Percentiles rank a stretch among this genome's conserved stretches.
These are phyloP conservation scores for Leccinum subrobustum DNA, from an alignment of 1,284 basidiomycete species.

Conservation along the genomic window DNA sequence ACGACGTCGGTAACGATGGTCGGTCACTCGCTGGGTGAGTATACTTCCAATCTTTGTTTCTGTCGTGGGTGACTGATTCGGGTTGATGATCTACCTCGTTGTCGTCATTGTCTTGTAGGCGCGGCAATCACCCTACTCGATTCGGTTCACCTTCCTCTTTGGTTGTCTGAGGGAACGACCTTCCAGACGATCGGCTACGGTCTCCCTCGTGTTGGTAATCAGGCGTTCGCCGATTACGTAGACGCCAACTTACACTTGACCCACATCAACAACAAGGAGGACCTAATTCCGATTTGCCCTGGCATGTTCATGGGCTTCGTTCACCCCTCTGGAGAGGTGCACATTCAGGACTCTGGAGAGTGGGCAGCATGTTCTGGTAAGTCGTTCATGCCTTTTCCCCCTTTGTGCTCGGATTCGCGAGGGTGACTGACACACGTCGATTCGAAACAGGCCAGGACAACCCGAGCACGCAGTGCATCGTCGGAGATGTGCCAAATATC, in stretches of 20 bases:
- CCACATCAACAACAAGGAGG: constrained; percentile 54
- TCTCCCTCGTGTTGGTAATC: constrained; percentile 68
- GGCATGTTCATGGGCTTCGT: constrained; percentile 51
- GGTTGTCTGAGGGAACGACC: constrained; percentile 35
- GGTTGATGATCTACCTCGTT: not conserved
- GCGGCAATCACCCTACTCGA: constrained; percentile 57
- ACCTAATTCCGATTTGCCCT: constrained; percentile 50
- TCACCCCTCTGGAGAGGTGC: constrained; percentile 59
- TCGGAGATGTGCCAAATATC: constrained; percentile 56
- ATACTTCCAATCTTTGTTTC: not conserved
- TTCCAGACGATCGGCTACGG: constrained; percentile 47
- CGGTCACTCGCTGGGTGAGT: constrained; percentile 55
- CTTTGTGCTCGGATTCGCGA: constrained; percentile 48
- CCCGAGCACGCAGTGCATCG: constrained; percentile 47
- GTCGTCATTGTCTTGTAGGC: constrained; percentile 19
- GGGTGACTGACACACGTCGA: constrained; percentile 52
- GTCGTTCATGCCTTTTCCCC: not conserved
- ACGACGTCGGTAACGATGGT: constrained; percentile 48
- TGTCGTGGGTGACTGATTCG: not conserved
- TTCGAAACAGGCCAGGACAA: constrained; percentile 54
- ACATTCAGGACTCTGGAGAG: constrained; percentile 46
- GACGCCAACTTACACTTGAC: constrained; percentile 45
- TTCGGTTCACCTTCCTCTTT: constrained; percentile 39
- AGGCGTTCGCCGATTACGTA: constrained; percentile 59
- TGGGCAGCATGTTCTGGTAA: constrained; percentile 51